These are phyloP conservation scores for Aspergillus oerlinghausenensis DNA, from an alignment of 2,329 filamentous ascomycete genomes.

Conservation along the genomic window DNA sequence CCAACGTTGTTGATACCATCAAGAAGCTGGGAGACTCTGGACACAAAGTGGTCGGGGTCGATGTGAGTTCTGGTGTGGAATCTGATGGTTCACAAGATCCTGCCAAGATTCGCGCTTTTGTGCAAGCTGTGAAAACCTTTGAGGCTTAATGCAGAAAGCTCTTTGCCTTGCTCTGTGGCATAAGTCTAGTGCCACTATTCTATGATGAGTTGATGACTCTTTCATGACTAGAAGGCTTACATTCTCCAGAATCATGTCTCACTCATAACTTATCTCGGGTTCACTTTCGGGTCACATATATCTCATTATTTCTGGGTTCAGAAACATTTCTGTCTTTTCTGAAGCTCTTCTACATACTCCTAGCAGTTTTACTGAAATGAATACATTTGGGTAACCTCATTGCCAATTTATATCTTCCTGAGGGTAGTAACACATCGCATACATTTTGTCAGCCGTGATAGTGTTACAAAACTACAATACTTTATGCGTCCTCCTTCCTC, in stretches of 20 bases:
- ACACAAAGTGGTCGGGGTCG: constrained; percentile 70
- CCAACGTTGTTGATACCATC: constrained; percentile 69
- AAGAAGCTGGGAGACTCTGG: constrained; percentile 56
- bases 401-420: not conserved
- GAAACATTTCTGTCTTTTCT: not conserved
- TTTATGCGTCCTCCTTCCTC: not conserved
- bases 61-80: constrained; percentile 94
- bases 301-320: constrained; percentile 1
- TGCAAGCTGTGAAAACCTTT: constrained; percentile 64
- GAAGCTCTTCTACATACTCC: not conserved
- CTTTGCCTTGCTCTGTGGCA: not conserved
- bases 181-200: constrained; percentile 1
- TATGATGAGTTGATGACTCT: constrained; percentile 3
- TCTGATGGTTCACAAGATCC: constrained; percentile 74
- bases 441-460: not conserved
- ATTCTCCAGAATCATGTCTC: not conserved
- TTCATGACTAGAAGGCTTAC: not conserved
- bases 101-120: constrained; percentile 74
- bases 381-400: not conserved
- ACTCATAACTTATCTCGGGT: not conserved
- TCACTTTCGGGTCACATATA: constrained; percentile 6
- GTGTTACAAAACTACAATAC: not conserved
- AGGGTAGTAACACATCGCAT: not conserved
- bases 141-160: constrained; percentile 15
- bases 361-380: not conserved